phyloP scores from a whole-genome alignment of 164 flowering plant genomes.

The Aristolochia contorta region DNA sequence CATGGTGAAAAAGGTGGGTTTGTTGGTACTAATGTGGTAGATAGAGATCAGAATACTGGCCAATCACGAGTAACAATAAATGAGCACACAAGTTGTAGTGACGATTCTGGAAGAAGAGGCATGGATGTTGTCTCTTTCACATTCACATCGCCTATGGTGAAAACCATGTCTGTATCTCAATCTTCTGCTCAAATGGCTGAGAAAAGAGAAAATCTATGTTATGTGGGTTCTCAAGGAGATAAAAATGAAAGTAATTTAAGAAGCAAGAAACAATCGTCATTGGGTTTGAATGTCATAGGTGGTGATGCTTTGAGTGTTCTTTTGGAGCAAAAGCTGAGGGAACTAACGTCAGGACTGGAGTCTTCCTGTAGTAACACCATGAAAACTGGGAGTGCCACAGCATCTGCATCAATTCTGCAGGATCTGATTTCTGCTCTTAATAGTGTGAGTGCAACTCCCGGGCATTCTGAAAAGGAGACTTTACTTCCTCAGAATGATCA shows the following conservation, averaged over 20 bases:
- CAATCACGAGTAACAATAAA: slow-evolving; percentile 7
- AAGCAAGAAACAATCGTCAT: slow-evolving; percentile 18
- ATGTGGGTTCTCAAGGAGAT: slow-evolving; percentile 25
- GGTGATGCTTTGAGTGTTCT: slow-evolving; percentile 76
- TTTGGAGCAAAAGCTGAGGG: slow-evolving; percentile 75
- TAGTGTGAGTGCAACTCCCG: slow-evolving; percentile 14
- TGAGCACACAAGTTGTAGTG: slow-evolving; percentile 4
- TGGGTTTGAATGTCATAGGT: slow-evolving; percentile 43
- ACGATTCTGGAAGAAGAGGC: slow-evolving; percentile 33
- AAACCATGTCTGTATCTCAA: slow-evolving; percentile 23
- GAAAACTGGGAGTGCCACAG: slow-evolving; percentile 17
- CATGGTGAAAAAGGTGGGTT: slow-evolving; percentile 24
- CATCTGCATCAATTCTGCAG: slow-evolving; percentile 18
- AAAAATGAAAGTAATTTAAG: slow-evolving; percentile 21
- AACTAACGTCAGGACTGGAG: slow-evolving; percentile 42
- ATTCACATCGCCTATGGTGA: slow-evolving; percentile 66
- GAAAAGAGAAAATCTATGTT: slow-evolving; percentile 13
- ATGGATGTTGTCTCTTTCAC: slow-evolving; percentile 92
- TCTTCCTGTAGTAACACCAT: slow-evolving; percentile 22
- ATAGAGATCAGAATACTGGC: slow-evolving; percentile 19
- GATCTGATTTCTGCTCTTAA: slow-evolving; percentile 22
- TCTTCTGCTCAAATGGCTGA: slow-evolving; percentile 10
- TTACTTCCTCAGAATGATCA: slow-evolving; percentile 12
- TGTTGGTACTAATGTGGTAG: slow-evolving; percentile 16
- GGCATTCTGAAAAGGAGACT: slow-evolving; percentile 9